A percentile compares a stretch with the other conserved stretches of the same genome.
Evolutionary conservation across 306 rosid species (phyloP).

Genomic region (Quercus aquifolioides): DNA sequence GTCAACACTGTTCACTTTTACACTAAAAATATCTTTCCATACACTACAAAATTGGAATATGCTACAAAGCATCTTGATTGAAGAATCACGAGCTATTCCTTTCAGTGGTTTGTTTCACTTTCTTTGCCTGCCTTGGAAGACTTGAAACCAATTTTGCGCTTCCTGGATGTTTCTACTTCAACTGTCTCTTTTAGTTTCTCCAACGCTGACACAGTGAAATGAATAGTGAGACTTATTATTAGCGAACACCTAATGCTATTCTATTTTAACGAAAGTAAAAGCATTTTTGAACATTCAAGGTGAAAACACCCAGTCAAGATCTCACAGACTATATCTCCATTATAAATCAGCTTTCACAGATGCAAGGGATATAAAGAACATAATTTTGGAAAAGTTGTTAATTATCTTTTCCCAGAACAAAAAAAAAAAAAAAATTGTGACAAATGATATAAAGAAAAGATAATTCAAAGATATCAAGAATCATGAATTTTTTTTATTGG

Average conservation of each 20-base stretch:
- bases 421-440: not conserved
- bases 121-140: constrained; percentile 22
- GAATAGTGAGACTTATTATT: constrained; percentile 6
- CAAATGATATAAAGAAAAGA: not conserved
- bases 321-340: not conserved
- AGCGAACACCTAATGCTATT: constrained; percentile 12
- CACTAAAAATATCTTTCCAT: not conserved
- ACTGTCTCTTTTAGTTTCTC: constrained; percentile 57
- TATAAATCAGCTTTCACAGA: not conserved
- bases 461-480: not conserved
- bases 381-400: not conserved
- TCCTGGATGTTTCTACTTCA: constrained; percentile 50
- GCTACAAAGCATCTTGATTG: not conserved
- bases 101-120: constrained; percentile 5
- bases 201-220: constrained; percentile 44
- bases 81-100: constrained; percentile 12
- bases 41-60: not conserved
- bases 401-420: not conserved
- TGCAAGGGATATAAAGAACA: constrained; percentile 15
- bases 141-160: constrained; percentile 37
- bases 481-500: not conserved
- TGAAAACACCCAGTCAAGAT: not conserved
- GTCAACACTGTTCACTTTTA: not conserved
- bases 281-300: not conserved
- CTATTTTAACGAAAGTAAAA: not conserved